phyloP scores from a whole-genome alignment of 176 grass and related monocot genomes.

The Tuctoria greenei region DNA sequence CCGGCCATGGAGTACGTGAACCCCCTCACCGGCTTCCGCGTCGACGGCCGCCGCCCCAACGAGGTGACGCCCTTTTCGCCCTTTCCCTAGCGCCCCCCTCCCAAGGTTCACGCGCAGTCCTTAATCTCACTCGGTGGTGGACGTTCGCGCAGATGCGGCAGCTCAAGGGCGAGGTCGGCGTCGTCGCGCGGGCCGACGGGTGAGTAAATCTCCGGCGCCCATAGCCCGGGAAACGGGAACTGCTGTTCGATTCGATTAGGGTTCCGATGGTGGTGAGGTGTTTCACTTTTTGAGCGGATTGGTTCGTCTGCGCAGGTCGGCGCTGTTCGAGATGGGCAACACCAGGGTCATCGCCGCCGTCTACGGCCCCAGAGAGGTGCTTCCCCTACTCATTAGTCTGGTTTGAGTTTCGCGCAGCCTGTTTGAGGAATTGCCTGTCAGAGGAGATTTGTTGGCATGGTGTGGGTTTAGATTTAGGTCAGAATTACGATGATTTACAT shows the following conservation, averaged over 20 bases:
- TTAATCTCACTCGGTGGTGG: background rate
- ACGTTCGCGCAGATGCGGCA: slow-evolving; percentile 73
- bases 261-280: background rate
- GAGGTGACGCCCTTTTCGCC: slow-evolving; percentile 40
- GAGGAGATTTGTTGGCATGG: background rate
- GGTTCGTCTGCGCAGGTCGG: slow-evolving; percentile 50
- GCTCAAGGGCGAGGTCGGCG: slow-evolving; percentile 72
- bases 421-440: slow-evolving; percentile 25
- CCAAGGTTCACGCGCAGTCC: background rate
- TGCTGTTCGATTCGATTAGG: slow-evolving; percentile 4
- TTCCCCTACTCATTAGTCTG: background rate
- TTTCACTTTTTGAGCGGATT: slow-evolving; percentile 12
- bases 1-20: slow-evolving; percentile 68
- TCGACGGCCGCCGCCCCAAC: slow-evolving; percentile 80
- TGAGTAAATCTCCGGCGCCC: background rate
- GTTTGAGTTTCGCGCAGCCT: background rate
- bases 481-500: background rate
- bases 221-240: background rate
- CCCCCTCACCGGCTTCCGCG: slow-evolving; percentile 75
- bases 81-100: background rate
- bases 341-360: slow-evolving; percentile 84
- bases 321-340: slow-evolving; percentile 96
- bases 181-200: slow-evolving; percentile 77
- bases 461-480: background rate
- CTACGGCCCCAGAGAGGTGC: slow-evolving; percentile 88